Evolutionary conservation across 2,329 filamentous ascomycete genomes (phyloP).

Genomic region (Fusarium fracticaudum): DNA sequence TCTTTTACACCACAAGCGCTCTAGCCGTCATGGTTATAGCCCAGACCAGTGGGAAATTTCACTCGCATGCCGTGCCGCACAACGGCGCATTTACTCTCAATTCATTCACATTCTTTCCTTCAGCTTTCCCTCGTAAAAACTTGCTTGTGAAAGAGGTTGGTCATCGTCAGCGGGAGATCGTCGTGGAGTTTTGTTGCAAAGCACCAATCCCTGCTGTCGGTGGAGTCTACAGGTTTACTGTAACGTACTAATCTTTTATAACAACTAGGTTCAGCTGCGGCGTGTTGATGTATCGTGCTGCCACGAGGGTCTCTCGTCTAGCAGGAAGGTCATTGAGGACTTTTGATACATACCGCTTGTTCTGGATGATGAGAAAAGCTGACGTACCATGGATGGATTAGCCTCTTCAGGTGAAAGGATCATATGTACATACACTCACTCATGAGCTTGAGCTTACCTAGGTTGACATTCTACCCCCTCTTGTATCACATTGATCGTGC

Average conservation of each 20-base stretch:
- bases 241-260: neutral
- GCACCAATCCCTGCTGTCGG: constrained; percentile 10
- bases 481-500: constrained; percentile 19
- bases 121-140: neutral
- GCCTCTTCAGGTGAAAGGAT: neutral
- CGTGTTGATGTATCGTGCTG: neutral
- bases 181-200: constrained; percentile 11
- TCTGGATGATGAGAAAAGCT: neutral
- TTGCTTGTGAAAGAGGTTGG: neutral
- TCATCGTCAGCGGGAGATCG: constrained; percentile 41
- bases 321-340: neutral
- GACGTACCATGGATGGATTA: neutral
- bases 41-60: neutral
- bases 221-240: constrained; percentile 1
- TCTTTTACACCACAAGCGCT: constrained; percentile 1
- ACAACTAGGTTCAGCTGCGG: neutral
- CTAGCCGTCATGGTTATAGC: neutral
- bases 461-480: neutral
- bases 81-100: neutral
- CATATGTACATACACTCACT: neutral
- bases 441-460: neutral
- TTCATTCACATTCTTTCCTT: neutral
- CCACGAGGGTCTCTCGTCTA: neutral
- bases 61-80: constrained; percentile 1
- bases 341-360: neutral